A percentile compares a stretch with the other conserved stretches of the same genome.
phyloP scores from a whole-genome alignment of 306 rosid species.

The Fagus sylvatica region DNA sequence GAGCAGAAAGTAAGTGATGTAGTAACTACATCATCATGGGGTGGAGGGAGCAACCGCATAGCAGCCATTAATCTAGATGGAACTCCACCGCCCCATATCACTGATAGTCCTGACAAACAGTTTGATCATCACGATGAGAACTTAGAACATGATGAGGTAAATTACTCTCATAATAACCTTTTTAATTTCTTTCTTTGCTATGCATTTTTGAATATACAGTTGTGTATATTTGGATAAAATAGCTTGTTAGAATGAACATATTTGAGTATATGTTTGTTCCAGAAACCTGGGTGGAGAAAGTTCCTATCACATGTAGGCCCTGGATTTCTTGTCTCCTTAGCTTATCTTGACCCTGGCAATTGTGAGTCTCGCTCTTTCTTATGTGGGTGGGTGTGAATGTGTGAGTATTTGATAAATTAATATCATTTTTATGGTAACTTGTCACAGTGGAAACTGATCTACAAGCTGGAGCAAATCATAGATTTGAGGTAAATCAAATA shows the following conservation, averaged over 20 bases:
- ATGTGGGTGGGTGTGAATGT: background rate
- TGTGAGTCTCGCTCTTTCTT: constrained; percentile 34
- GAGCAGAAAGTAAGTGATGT: constrained; percentile 4
- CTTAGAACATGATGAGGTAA: no score
- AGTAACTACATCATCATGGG: background rate
- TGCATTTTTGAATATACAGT: no score
- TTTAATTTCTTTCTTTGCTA: background rate
- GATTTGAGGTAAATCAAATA: constrained; percentile 60
- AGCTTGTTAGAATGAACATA: background rate
- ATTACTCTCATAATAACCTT: background rate
- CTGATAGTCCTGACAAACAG: background rate
- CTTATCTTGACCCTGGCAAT: constrained; percentile 93
- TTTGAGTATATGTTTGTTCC: constrained; percentile 3
- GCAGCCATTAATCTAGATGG: constrained; percentile 26
- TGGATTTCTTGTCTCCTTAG: constrained; percentile 85
- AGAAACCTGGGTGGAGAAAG: constrained; percentile 74
- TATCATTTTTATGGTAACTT: background rate
- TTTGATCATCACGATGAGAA: background rate
- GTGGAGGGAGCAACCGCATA: constrained; percentile 39
- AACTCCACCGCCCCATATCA: background rate
- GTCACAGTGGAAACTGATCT: constrained; percentile 89
- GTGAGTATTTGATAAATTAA: background rate
- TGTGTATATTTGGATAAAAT: no score
- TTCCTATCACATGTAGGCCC: constrained; percentile 69
- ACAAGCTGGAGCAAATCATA: constrained; percentile 83